Conservation (phyloP, 164 flowering plant species). For the Nymphaea thermarum region DNA sequence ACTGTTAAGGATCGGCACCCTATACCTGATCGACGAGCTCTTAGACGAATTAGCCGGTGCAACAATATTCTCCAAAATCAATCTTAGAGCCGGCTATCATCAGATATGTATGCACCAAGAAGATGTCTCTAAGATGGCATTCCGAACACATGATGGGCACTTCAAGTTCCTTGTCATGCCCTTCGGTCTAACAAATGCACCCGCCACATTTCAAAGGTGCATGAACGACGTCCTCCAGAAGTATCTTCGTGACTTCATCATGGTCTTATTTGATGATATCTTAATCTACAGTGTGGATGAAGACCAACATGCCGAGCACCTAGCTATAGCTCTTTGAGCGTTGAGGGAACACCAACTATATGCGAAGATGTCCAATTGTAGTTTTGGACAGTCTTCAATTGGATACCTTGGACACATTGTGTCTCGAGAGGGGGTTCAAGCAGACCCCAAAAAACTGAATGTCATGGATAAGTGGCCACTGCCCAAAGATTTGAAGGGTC, state of each 20-base stretch:
- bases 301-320: too few species aligned
- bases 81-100: background rate
- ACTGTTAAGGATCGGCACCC: background rate
- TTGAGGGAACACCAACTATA: too few species aligned
- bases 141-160: background rate
- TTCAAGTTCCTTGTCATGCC: conserved; percentile 1
- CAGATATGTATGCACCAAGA: too few species aligned
- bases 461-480: background rate
- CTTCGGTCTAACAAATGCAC: conserved; percentile 1
- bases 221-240: too few species aligned
- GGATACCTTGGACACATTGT: background rate
- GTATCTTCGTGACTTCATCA: background rate
- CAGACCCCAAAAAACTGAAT: background rate
- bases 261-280: background rate
- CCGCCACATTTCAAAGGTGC: background rate
- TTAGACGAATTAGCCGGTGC: background rate
- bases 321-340: background rate
- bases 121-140: too few species aligned
- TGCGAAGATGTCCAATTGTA: too few species aligned
- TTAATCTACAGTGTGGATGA: background rate
- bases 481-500: background rate
- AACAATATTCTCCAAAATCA: background rate
- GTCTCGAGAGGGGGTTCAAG: background rate
- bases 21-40: background rate
- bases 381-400: background rate